Evolutionary conservation across 2,329 filamentous ascomycete genomes (phyloP).

Genomic region (Colletotrichum salicis): DNA sequence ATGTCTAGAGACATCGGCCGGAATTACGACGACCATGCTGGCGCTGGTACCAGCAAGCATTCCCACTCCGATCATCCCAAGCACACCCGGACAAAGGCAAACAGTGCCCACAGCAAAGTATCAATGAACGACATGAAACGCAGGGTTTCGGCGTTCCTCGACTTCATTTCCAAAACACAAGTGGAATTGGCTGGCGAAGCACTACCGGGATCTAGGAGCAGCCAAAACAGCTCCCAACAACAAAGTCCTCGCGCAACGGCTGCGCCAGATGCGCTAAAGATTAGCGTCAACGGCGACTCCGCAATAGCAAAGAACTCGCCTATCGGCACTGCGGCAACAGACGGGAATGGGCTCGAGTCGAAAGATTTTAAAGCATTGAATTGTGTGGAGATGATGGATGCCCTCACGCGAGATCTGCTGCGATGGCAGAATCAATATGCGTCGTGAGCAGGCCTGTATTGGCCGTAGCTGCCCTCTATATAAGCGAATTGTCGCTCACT

Average conservation of each 20-base stretch:
- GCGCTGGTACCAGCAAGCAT: conserved; percentile 48
- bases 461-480: conserved; percentile 59
- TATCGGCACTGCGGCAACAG: conserved; percentile 31
- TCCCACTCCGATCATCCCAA: conserved; percentile 58
- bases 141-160: conserved; percentile 83
- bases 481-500: conserved; percentile 12
- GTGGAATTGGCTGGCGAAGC: conserved; percentile 81
- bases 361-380: conserved; percentile 79
- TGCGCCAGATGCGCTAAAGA: conserved; percentile 37
- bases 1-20: conserved; percentile 63
- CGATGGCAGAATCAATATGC: conserved; percentile 84
- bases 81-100: conserved; percentile 61
- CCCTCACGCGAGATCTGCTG: conserved; percentile 80
- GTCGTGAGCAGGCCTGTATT: conserved; percentile 46
- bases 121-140: conserved; percentile 91
- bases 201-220: conserved; percentile 52
- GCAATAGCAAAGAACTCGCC: conserved; percentile 33
- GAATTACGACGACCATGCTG: conserved; percentile 49
- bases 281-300: conserved; percentile 27
- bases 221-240: conserved; percentile 41
- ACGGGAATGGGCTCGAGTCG: conserved; percentile 38
- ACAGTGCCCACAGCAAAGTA: conserved; percentile 72
- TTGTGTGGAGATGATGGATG: conserved; percentile 91
- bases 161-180: conserved; percentile 90
- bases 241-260: conserved; percentile 39